Base-by-base conservation (phyloP, 129 eudicot species). In the Helichrysum umbraculigerum region DNA sequence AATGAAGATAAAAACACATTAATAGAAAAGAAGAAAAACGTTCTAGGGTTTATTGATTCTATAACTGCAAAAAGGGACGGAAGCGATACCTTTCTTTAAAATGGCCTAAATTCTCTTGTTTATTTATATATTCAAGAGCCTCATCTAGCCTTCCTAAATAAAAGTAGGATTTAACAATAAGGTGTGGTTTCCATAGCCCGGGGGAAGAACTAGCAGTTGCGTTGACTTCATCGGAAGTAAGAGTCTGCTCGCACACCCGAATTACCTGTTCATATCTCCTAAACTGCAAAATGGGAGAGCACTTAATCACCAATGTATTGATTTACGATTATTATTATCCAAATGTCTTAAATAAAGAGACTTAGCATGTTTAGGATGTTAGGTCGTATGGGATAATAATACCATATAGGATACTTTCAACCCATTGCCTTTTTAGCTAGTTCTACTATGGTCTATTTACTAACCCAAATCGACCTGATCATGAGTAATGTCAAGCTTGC, bases 121-220 rank as follows among this genome's bases (percentile, higher is more conserved):
- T 94, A 78, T 87, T 87, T 30, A 94, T 67, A 76, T 82, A 87
- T 32, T 84, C 83, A 25, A 85, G 81, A 76, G 94, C 97, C 32
- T 94, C 97, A 12, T 94, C 93, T 66, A 91, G 90, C 86, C 81
- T 94, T 75, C 98, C 98, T 63, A 87, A 58, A 79, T 85, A 87
- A 68, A 88, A 91, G 74, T 87, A 87, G 52, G 98, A 84, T 78
- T 82, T 87, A 25, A 86, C 61, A 37, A 87, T 82, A 33, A 87
- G 76, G 42, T 75, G 42, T 70, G 81, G 77, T 57, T 86, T 85
- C 92, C 95, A 87, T 16, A 47, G 17, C 54, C 16, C 17, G 3
- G 54, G 54, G 14, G 54, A 47, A 14, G 83, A 79, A 67, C 68
- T 60, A 6, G 66, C 11, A 2, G 80, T 57, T 58, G 78, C 66